Percentiles rank a stretch among this genome's conserved stretches.
phyloP scores from a whole-genome alignment of 495 filamentous ascomycete species.

The Aspergillus conjunctus region DNA sequence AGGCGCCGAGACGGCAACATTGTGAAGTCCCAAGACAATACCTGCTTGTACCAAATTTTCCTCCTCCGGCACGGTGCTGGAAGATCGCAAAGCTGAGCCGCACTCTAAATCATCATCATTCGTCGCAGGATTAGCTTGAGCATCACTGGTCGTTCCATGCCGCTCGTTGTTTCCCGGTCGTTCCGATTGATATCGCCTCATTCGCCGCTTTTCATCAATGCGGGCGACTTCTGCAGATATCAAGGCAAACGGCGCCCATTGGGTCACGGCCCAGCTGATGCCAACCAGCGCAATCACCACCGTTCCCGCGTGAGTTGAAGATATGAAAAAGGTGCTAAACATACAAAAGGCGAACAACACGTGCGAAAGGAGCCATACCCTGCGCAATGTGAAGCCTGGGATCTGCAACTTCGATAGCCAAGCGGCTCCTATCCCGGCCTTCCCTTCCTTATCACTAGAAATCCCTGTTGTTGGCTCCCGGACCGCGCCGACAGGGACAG shows the following conservation, averaged over 20 bases:
- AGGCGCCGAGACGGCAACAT: conserved; percentile 84
- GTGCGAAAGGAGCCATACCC: conserved; percentile 81
- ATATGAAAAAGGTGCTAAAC: conserved; percentile 79
- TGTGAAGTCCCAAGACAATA: conserved; percentile 87
- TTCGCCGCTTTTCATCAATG: conserved; percentile 68
- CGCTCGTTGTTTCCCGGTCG: conserved; percentile 11
- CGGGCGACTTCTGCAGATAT: conserved; percentile 84
- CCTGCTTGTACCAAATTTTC: conserved; percentile 66
- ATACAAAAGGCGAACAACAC: conserved; percentile 76
- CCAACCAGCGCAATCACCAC: conserved; percentile 76
- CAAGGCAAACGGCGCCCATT: conserved; percentile 92
- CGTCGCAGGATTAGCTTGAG: background rate
- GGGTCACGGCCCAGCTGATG: conserved; percentile 83
- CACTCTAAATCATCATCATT: conserved; percentile 32
- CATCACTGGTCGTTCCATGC: conserved; percentile 4
- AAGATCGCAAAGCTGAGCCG: conserved; percentile 20
- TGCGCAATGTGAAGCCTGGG: conserved; percentile 77
- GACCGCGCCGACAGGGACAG: conserved; percentile 29
- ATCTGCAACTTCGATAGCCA: conserved; percentile 66
- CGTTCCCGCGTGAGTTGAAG: conserved; percentile 63
- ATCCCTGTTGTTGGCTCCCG: conserved; percentile 35
- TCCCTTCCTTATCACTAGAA: conserved; percentile 7
- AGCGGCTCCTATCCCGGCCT: conserved; percentile 23
- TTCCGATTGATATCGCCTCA: conserved; percentile 43
- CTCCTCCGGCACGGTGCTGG: conserved; percentile 25